Base-by-base conservation (phyloP, 2,329 filamentous ascomycete species). In the Alternaria brassicae region DNA sequence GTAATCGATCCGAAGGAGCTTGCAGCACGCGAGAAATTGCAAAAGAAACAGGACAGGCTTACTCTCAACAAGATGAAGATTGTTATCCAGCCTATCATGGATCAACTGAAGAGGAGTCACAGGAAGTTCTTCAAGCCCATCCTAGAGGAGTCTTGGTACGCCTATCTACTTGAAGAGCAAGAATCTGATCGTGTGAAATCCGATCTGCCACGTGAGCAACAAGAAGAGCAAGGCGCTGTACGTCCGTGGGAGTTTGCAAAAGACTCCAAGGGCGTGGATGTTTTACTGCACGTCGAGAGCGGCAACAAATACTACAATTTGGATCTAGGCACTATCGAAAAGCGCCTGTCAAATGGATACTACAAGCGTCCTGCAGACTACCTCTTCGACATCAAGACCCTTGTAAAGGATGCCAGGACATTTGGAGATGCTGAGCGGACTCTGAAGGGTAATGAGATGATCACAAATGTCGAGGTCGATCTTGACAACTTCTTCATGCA, bases 281-380 rank as follows among this genome's bases (percentile, higher is more conserved):
- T 93, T 15, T 81, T 99, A 42, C 83, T 88, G 37, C 91, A 98
- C 65, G 88, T 87, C 5, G 84, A 85, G 2, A 91, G 88, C 2
- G 88, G 88, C 57, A 97, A 95, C 76, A 95, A 93, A 77, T 98
- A 89, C 77, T 98, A 97, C 82, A 99, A 99, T 68, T 82, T 99
- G 44, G 93, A 98, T 73, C 91, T 94, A 10, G 90, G 90, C 3
- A 94, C 91, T 1, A 97, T 99, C 53, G 95, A 99, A 80, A 93
- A 97, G 75, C 89, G 95, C n/a, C 83, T 99, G 32, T 96, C 93
- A 4, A 98, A 99, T 75, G 95, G 95, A 5, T 99, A 92, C 79
- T 99, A 99, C 78, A 92, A 93, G 68, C 88, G 93, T 10, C 92
- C 93, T 0, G 89, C 89, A 69, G 94, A 97, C 74, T 99, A 97